phyloP scores from a whole-genome alignment of 495 filamentous ascomycete genomes.

The Neurospora hispaniola region DNA sequence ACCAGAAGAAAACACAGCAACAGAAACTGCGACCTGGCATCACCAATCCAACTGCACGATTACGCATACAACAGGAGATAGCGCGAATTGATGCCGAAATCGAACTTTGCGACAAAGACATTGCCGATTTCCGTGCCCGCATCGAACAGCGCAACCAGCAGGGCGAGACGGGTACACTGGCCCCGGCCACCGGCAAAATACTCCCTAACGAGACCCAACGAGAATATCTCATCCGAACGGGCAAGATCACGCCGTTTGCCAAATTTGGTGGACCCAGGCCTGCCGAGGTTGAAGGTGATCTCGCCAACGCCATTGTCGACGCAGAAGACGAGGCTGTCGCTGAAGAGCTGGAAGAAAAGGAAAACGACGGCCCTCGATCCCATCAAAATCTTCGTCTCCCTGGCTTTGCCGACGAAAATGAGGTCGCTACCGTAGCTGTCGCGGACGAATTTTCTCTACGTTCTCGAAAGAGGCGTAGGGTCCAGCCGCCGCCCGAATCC shows the following conservation, averaged over 20 bases:
- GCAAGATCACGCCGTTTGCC: slow-evolving; percentile 94
- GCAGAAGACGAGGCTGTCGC: slow-evolving; percentile 53
- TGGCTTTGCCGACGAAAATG: slow-evolving; percentile 52
- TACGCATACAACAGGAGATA: slow-evolving; percentile 52
- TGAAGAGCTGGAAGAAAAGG: slow-evolving; percentile 45
- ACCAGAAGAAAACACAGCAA: slow-evolving; percentile 31
- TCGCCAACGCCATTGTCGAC: slow-evolving; percentile 64
- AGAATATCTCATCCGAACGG: slow-evolving; percentile 86
- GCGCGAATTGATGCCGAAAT: slow-evolving; percentile 51
- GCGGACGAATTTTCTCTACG: slow-evolving; percentile 41
- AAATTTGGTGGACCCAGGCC: slow-evolving; percentile 47
- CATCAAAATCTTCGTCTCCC: slow-evolving; percentile 75
- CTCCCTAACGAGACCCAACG: slow-evolving; percentile 71
- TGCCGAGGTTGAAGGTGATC: slow-evolving; percentile 46
- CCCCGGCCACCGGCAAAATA: slow-evolving; percentile 29
- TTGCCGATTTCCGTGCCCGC: slow-evolving; percentile 65
- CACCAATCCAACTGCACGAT: slow-evolving; percentile 29
- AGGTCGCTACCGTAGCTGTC: slow-evolving; percentile 17
- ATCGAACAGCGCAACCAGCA: slow-evolving; percentile 59
- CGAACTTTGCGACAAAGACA: slow-evolving; percentile 50
- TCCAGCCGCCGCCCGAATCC: slow-evolving; percentile 23
- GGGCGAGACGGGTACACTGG: slow-evolving; percentile 31
- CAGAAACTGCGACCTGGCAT: slow-evolving; percentile 30
- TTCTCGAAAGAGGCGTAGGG: slow-evolving; percentile 35
- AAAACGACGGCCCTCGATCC: slow-evolving; percentile 49